These are phyloP conservation scores for Pseudonitzschia pungens DNA, from an alignment of 108 stramenopile species.

Conservation along the genomic window DNA sequence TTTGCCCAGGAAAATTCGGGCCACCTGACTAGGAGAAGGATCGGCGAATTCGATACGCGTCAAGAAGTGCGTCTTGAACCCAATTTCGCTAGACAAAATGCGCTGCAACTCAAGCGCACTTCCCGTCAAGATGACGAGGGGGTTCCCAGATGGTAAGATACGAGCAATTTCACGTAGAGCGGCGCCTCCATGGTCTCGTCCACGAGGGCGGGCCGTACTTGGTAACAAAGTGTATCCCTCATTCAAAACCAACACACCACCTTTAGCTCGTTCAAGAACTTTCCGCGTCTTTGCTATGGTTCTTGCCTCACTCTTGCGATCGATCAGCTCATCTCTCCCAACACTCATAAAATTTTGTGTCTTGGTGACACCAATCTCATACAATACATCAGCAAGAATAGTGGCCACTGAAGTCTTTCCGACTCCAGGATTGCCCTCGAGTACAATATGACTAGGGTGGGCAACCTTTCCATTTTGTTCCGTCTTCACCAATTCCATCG, in stretches of 20 bases:
- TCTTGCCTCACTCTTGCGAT: slow-evolving; percentile 73
- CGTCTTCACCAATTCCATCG: slow-evolving; percentile 59
- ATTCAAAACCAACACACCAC: slow-evolving; percentile 80
- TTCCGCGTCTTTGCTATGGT: slow-evolving; percentile 71
- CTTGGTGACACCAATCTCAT: slow-evolving; percentile 75
- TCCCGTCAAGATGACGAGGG: slow-evolving; percentile 77
- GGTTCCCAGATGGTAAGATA: slow-evolving; percentile 59
- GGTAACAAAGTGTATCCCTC: slow-evolving; percentile 84
- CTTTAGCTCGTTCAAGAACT: slow-evolving; percentile 66
- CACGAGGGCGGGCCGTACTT: slow-evolving; percentile 72
- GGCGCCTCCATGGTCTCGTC: slow-evolving; percentile 81
- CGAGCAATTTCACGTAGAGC: slow-evolving; percentile 76
- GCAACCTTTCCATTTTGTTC: slow-evolving; percentile 37
- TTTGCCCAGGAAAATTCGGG: slow-evolving; percentile 80
- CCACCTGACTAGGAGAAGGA: slow-evolving; percentile 68
- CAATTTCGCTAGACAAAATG: slow-evolving; percentile 75
- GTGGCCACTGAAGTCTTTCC: slow-evolving; percentile 87
- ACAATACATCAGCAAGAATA: slow-evolving; percentile 64
- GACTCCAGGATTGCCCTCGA: slow-evolving; percentile 91
- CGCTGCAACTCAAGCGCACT: slow-evolving; percentile 72
- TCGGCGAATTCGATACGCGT: slow-evolving; percentile 79
- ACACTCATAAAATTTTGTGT: slow-evolving; percentile 51
- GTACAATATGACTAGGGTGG: slow-evolving; percentile 65
- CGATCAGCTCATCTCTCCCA: slow-evolving; percentile 74
- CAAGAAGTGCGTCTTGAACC: slow-evolving; percentile 79